A percentile compares a stretch with the other conserved stretches of the same genome.
Conservation (phyloP, 208 protist species). For the Trypanosoma boissoni region DNA sequence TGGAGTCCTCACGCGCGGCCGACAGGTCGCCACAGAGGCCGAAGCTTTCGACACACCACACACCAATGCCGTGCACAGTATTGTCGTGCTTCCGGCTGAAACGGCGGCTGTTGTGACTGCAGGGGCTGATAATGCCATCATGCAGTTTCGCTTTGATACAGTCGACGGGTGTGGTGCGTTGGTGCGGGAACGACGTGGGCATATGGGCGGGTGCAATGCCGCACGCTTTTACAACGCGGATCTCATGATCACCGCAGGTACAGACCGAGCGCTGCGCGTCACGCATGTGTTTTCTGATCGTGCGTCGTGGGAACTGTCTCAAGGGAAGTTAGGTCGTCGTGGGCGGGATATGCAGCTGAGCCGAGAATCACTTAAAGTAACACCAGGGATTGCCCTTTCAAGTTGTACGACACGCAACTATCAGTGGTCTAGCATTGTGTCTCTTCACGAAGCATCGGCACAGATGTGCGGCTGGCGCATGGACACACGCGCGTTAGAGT, state of each 20-base stretch:
- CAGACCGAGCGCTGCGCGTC: constrained; percentile 75
- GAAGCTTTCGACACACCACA: constrained; percentile 76
- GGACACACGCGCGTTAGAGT: constrained; percentile 73
- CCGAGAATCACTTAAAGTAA: constrained; percentile 66
- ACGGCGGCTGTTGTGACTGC: constrained; percentile 65
- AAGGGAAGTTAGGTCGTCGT: constrained; percentile 77
- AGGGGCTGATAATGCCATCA: constrained; percentile 84
- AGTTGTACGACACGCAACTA: constrained; percentile 74
- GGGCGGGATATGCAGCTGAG: constrained; percentile 54
- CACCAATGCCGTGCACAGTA: constrained; percentile 64
- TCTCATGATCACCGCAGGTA: constrained; percentile 74
- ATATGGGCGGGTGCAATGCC: constrained; percentile 74
- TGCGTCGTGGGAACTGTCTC: constrained; percentile 88
- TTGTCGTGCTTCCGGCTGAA: constrained; percentile 55
- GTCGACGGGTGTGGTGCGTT: constrained; percentile 76
- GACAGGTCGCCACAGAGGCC: constrained; percentile 63
- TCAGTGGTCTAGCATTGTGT: constrained; percentile 82
- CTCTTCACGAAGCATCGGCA: constrained; percentile 69
- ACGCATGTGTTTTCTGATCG: constrained; percentile 90
- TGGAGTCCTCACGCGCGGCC: constrained; percentile 73
- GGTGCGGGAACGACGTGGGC: constrained; percentile 84
- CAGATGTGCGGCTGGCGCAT: constrained; percentile 81
- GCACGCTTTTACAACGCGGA: constrained; percentile 85
- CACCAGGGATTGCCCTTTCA: constrained; percentile 63
- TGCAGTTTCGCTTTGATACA: constrained; percentile 91